Evolutionary conservation across 2,329 filamentous ascomycete genomes (phyloP).

Genomic region (Alternaria viburni): DNA sequence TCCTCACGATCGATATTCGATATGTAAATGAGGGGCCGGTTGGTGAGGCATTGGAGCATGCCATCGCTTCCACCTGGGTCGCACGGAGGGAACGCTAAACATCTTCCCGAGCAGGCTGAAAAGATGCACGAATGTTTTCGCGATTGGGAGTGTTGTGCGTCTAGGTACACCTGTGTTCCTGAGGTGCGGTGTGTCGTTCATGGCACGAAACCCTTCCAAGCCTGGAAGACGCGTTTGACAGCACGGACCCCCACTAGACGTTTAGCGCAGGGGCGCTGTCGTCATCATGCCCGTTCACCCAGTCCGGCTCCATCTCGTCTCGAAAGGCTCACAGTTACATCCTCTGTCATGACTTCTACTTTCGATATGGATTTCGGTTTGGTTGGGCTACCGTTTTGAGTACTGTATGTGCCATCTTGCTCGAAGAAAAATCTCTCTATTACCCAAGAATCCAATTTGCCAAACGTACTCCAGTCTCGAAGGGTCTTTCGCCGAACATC

Average conservation of each 20-base stretch:
- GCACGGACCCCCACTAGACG: neutral
- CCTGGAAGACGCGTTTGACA: neutral
- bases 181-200: neutral
- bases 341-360: neutral
- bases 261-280: neutral
- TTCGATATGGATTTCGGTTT: neutral
- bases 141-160: neutral
- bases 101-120: neutral
- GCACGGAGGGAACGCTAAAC: neutral
- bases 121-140: neutral
- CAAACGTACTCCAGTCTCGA: neutral
- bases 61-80: neutral
- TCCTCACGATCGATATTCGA: neutral
- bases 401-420: neutral
- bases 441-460: neutral
- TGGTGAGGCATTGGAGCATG: neutral
- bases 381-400: neutral
- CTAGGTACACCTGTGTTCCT: neutral
- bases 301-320: neutral
- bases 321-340: neutral
- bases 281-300: neutral
- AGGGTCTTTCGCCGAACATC: neutral
- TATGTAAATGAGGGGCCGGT: neutral
- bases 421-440: neutral
- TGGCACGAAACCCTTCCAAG: neutral